Evolutionary conservation across 2,329 filamentous ascomycete species (phyloP), one percentile per base, ranked within the genome.

Genomic region (Exophiala alcalophila): DNA sequence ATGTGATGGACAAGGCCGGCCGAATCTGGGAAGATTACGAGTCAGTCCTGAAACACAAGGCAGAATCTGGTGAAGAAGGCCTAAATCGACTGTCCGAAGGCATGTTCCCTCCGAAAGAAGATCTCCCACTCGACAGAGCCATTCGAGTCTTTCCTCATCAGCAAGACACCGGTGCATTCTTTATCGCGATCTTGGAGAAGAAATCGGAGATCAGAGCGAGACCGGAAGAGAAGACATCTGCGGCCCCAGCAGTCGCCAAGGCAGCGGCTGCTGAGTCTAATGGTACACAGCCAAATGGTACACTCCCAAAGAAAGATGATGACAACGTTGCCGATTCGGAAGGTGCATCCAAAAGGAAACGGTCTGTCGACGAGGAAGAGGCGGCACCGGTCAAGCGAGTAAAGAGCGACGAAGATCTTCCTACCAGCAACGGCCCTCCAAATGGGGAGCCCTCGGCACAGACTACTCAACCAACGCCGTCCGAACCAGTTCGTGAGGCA

Each of bases 101-200:
- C 61, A 95, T 96, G 86, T 98, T 98, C 67, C 77, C 90, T 4
- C 74, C 78, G 0, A 71, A 72, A 19, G 77, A 65, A 60, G 77
- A 66, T 24, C 73, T 96, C 16, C 89, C 89, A 11, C 76, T 97
- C 12, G 86, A 96, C 58, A 80, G 85, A 47, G 96, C 91, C 66
- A 90, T 97, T 76, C 80, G 92, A 50, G 82, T 98, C 5, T 98
- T 97, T 64, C 86, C 90, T 23, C 92, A 98, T 65, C 77, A 89
- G 61, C 92, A 98, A 66, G 89, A 98, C 58, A 98, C 92, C 3
- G 92, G 92, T 42, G 91, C 85, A 15, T 98, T 98, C 74, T 98
- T 98, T 70, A 96, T 98, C 61, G 84, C 89, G 0, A 90, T 96
- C 0, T 69, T 98, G 12, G 86, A 96, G 71, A 98, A 98, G 75